phyloP scores from a whole-genome alignment of 805 yeast species.

The Peterozyma xylosa region DNA sequence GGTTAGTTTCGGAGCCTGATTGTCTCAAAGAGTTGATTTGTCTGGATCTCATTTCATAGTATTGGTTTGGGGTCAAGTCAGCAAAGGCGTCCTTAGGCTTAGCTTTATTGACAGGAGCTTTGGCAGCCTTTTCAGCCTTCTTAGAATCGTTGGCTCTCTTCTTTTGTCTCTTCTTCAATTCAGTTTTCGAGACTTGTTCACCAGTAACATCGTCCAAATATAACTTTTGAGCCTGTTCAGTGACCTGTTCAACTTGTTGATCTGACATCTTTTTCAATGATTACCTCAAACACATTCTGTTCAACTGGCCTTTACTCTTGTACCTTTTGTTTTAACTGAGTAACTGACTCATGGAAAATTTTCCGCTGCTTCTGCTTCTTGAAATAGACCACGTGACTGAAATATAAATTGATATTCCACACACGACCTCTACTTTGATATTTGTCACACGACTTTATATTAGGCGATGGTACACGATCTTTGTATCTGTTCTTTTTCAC shows the following conservation, averaged over 20 bases:
- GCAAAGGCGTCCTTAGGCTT: conserved; percentile 70
- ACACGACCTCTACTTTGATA: too few relatives aligned
- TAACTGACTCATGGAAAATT: too few relatives aligned
- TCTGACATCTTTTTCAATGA: conserved; percentile 17
- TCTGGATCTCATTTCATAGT: conserved; percentile 85
- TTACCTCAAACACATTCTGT: neutral
- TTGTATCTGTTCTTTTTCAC: too few relatives aligned
- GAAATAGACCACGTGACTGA: too few relatives aligned
- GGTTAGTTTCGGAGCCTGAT: conserved; percentile 55
- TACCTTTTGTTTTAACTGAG: too few relatives aligned
- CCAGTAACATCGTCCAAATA: conserved; percentile 93
- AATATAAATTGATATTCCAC: too few relatives aligned
- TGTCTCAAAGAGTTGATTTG: conserved; percentile 78
- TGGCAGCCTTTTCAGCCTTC: conserved; percentile 86
- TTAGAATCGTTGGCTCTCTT: conserved; percentile 78
- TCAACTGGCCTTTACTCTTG: too few relatives aligned
- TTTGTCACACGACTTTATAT: too few relatives aligned
- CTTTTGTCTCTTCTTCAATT: conserved; percentile 93
- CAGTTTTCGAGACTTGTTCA: conserved; percentile 92
- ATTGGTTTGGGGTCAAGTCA: conserved; percentile 92
- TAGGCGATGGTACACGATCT: too few relatives aligned
- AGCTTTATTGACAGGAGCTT: conserved; percentile 38
- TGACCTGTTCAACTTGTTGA: conserved; percentile 45
- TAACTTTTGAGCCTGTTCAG: conserved; percentile 63
- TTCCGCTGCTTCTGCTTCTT: too few relatives aligned